Conservation (phyloP, 257 asterid genomes). For the Penstemon davidsonii region DNA sequence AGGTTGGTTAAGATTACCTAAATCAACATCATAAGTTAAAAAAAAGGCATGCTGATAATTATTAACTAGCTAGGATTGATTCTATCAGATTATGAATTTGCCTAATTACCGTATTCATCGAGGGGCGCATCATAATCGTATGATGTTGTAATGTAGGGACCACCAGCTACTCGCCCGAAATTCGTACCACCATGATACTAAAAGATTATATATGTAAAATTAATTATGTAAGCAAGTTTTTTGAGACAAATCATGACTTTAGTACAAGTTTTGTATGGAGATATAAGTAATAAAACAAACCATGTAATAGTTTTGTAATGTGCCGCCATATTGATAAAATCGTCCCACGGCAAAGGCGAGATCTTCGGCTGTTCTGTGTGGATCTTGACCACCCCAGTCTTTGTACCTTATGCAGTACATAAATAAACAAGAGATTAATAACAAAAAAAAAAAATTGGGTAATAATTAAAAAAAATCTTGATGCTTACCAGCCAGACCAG, state of each 20-base stretch:
- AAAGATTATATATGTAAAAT: neutral
- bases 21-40: neutral
- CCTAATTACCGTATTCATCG: constrained; percentile 41
- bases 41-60: neutral
- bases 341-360: constrained; percentile 45
- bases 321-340: constrained; percentile 40
- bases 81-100: neutral
- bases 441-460: neutral
- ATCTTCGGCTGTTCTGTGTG: constrained; percentile 49
- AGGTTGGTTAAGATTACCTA: constrained; percentile 47
- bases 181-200: constrained; percentile 57
- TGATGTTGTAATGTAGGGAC: constrained; percentile 41
- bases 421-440: neutral
- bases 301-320: constrained; percentile 50
- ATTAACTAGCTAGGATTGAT: neutral
- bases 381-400: constrained; percentile 41
- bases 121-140: constrained; percentile 55
- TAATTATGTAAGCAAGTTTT: no score
- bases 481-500: constrained; percentile 48
- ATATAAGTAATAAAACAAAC: constrained; percentile 14
- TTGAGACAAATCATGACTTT: neutral
- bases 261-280: neutral
- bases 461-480: neutral
- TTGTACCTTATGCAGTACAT: constrained; percentile 33
- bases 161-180: constrained; percentile 45